Evolutionary conservation across 805 yeast genomes (phyloP), one percentile per base, ranked within the genome.

Genomic region (Vanderwaltozyma polyspora): DNA sequence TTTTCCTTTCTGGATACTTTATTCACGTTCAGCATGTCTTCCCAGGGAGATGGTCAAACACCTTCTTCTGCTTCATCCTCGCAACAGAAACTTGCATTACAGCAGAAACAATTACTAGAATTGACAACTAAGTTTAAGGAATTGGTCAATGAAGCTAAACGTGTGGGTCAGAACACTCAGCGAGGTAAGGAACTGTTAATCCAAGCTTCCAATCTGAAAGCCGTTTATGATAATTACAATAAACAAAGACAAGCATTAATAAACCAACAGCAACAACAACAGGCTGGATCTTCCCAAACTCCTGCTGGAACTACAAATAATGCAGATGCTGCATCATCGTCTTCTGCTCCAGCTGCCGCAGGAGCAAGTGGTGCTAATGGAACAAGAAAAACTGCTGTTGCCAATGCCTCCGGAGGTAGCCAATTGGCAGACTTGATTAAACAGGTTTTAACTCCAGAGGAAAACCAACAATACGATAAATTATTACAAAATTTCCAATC

Each of bases 161-260:
- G n/a, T 4, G 68, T 77, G 1, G 83, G 84, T 3, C 64, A 65
- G 23, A 72, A 68, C 18, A 67, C 77, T 0, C 74, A 70, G 0
- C 73, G 65, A 38, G 85, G 84, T 14, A 70, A 72, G 44, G 76
- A 74, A 41, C 79, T 78, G 45, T 57, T 72, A 44, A 65, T 64
- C 39, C 73, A 71, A 41, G 85, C 84, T 3, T 75, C 78, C 29
- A 69, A 68, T 35, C 74, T 79, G 42, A 77, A 74, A 51, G 71
- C 70, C 29, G 63, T 79, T 23, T 62, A 79, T 48, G 60, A 76
- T 33, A 71, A 69, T 36, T 74, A 70, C 46, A 71, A 41, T 66
- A 68, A 46, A 46, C 59, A 44, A 36, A 48, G 49, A 37, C 60
- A 44, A 40, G 33, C 33, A 7, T 21, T 13, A 17, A 9, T 23